These are phyloP conservation scores for Sonneratia caseolaris DNA, from an alignment of 345 rosid genomes.

Conservation along the genomic window DNA sequence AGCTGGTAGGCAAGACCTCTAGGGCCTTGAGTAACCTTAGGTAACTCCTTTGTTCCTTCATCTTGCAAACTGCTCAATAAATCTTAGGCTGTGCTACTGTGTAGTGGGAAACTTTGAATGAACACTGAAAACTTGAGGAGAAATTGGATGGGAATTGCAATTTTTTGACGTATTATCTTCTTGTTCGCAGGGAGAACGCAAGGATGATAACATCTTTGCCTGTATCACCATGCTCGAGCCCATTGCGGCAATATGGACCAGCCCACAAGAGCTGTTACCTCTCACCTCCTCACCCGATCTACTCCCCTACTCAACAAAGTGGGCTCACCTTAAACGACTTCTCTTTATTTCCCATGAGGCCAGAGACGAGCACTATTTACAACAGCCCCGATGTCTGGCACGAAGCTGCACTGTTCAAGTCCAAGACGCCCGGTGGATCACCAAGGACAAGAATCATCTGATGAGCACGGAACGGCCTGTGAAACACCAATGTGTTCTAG, in stretches of 20 bases:
- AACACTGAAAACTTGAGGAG: background rate
- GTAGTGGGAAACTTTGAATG: background rate
- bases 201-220: conserved; percentile 75
- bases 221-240: conserved; percentile 89
- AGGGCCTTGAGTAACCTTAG: conserved; percentile 48
- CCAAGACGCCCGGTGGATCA: conserved; percentile 5
- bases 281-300: conserved; percentile 79
- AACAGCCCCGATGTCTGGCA: conserved; percentile 5
- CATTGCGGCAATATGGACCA: conserved; percentile 53
- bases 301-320: conserved; percentile 34
- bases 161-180: background rate
- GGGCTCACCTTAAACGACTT: conserved; percentile 44
- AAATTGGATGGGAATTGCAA: background rate
- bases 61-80: background rate
- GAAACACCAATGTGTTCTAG: background rate
- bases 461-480: background rate
- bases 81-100: background rate
- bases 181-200: conserved; percentile 43
- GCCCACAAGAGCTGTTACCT: conserved; percentile 57
- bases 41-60: conserved; percentile 18
- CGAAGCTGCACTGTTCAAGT: conserved; percentile 4
- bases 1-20: conserved; percentile 23
- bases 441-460: conserved; percentile 13
- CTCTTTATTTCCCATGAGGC: conserved; percentile 29
- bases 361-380: background rate